Percentiles rank a stretch among this genome's conserved stretches.
Evolutionary conservation across 139 green algal species (phyloP).

Genomic region (Chlorella sp.): DNA sequence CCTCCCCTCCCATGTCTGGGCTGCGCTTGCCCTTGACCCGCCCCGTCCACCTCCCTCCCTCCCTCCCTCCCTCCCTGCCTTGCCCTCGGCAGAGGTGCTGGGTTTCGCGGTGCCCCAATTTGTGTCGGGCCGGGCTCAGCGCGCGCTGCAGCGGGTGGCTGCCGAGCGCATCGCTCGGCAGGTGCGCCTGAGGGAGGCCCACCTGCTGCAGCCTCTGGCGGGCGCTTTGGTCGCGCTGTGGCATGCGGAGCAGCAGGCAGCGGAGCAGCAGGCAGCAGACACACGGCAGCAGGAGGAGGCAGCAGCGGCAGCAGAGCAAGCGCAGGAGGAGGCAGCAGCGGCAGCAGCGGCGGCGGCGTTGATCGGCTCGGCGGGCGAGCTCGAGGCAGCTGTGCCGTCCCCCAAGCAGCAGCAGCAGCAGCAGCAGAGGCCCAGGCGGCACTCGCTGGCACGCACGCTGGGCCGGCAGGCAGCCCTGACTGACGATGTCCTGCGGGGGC

Average conservation of each 20-base stretch:
- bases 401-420: neutral
- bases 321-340: neutral
- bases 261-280: neutral
- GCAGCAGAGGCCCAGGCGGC: neutral
- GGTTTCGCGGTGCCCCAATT: slow-evolving; percentile 83
- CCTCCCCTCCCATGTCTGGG: neutral
- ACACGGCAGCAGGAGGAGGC: neutral
- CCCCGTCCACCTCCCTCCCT: neutral
- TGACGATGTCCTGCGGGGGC: neutral
- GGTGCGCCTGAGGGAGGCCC: slow-evolving; percentile 14
- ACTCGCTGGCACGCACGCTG: neutral
- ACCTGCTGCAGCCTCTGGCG: slow-evolving; percentile 64
- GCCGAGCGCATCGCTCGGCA: neutral
- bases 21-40: neutral
- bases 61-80: no score
- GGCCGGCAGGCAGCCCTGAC: slow-evolving; percentile 8
- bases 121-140: slow-evolving; percentile 24
- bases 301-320: neutral
- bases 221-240: slow-evolving; percentile 66
- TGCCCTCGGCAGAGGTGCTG: slow-evolving; percentile 63
- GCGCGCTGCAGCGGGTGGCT: slow-evolving; percentile 1
- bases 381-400: neutral
- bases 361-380: neutral
- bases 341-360: neutral
- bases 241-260: slow-evolving; percentile 20